phyloP scores from a whole-genome alignment of 768 basidiomycete genomes.

The Mrakia gelida region DNA sequence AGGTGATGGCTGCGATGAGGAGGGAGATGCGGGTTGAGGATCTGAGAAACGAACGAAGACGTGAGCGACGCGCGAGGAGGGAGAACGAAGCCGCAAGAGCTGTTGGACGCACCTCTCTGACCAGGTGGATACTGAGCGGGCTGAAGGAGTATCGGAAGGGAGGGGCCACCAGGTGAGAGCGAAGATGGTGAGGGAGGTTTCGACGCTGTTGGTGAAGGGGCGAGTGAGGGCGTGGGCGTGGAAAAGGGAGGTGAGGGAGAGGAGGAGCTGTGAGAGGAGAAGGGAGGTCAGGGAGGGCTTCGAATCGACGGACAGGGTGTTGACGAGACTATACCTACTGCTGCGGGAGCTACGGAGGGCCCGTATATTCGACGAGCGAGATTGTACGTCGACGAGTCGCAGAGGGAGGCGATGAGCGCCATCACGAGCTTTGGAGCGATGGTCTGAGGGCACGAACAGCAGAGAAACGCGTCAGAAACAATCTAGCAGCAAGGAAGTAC shows the following conservation, averaged over 20 bases:
- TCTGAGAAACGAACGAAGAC: not conserved
- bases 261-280: constrained; percentile 55
- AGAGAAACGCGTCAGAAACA: not conserved
- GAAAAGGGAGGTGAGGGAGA: constrained; percentile 83
- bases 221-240: constrained; percentile 77
- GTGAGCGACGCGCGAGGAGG: not conserved
- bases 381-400: constrained; percentile 68
- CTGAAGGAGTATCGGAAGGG: not conserved
- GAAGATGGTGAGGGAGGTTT: constrained; percentile 74
- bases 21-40: constrained; percentile 45
- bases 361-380: constrained; percentile 61
- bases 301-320: not conserved
- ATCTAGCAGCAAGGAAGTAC: no score
- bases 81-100: not conserved
- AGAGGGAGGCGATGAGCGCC: constrained; percentile 56
- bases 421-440: constrained; percentile 27
- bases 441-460: constrained; percentile 1
- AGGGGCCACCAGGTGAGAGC: constrained; percentile 63
- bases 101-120: not conserved
- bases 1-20: constrained; percentile 67
- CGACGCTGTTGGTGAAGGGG: constrained; percentile 86
- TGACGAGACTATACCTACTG: constrained; percentile 53
- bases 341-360: constrained; percentile 54
- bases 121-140: not conserved
- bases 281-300: not conserved